Evolutionary conservation across 2,329 filamentous ascomycete genomes (phyloP).

Genomic region (Rhinocladiella mackenziei): DNA sequence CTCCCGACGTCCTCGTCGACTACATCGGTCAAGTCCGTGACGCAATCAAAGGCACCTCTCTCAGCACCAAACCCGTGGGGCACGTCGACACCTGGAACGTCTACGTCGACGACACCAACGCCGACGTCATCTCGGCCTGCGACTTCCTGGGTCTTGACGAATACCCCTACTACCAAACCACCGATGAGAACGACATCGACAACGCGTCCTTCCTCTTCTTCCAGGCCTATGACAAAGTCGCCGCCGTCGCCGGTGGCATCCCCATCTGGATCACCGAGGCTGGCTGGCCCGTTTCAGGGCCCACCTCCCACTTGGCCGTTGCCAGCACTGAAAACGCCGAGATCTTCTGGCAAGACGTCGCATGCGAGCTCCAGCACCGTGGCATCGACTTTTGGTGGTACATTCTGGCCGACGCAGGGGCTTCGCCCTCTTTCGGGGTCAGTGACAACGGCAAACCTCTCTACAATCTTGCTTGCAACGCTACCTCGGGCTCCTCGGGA

Average conservation of each 20-base stretch:
- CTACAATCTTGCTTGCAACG: slow-evolving; percentile 38
- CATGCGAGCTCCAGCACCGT: slow-evolving; percentile 57
- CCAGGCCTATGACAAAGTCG: slow-evolving; percentile 35
- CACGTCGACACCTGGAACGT: slow-evolving; percentile 66
- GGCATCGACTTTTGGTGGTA: slow-evolving; percentile 46
- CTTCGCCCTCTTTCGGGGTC: slow-evolving; percentile 40
- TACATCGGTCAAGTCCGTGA: slow-evolving; percentile 68
- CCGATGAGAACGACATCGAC: slow-evolving; percentile 47
- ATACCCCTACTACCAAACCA: slow-evolving; percentile 45
- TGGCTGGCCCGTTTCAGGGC: slow-evolving; percentile 60
- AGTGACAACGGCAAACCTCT: slow-evolving; percentile 35
- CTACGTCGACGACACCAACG: slow-evolving; percentile 58
- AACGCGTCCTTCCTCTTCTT: slow-evolving; percentile 54
- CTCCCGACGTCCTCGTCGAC: slow-evolving; percentile 58
- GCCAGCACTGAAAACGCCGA: slow-evolving; percentile 56
- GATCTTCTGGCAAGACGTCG: slow-evolving; percentile 60
- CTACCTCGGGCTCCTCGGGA: slow-evolving; percentile 9
- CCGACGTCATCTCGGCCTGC: slow-evolving; percentile 56
- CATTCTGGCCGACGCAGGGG: slow-evolving; percentile 37
- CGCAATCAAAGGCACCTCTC: slow-evolving; percentile 58
- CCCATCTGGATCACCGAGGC: slow-evolving; percentile 62
- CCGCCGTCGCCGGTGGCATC: slow-evolving; percentile 48
- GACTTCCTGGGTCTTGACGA: slow-evolving; percentile 65
- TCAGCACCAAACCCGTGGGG: slow-evolving; percentile 42
- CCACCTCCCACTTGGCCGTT: slow-evolving; percentile 52